Percentiles rank a stretch among this genome's conserved stretches.
Conservation (phyloP, 345 rosid species). For the Pistacia vera region DNA sequence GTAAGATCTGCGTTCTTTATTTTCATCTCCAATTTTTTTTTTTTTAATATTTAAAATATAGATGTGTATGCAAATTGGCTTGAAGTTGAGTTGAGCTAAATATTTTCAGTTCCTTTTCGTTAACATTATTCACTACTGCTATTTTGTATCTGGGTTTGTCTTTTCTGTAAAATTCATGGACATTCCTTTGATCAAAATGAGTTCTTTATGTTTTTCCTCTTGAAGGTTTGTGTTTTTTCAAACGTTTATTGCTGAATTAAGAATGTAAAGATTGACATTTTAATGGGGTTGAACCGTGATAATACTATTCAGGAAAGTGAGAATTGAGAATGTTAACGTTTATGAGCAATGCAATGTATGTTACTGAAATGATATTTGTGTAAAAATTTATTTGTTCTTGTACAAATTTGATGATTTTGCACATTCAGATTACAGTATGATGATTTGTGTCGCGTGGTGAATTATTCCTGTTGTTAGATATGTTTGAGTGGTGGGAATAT, state of each 20-base stretch:
- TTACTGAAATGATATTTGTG: not conserved
- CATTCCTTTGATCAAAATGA: not conserved
- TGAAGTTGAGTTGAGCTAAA: not conserved
- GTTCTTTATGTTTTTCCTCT: not conserved
- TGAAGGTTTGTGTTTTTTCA: not conserved
- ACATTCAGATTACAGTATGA: no score
- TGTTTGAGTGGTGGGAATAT: no score
- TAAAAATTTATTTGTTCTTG: no score
- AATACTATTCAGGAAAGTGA: no score
- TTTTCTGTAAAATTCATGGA: not conserved
- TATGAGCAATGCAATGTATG: not conserved
- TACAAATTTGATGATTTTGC: no score
- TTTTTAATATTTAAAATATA: no score
- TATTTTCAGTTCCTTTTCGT: not conserved
- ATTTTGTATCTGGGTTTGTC: not conserved
- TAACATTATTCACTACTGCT: not conserved
- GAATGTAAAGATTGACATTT: not conserved
- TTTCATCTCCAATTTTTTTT: not conserved
- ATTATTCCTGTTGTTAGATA: no score
- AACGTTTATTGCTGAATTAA: no score
- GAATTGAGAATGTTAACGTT: not conserved
- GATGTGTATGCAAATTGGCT: not conserved
- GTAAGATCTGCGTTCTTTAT: not conserved
- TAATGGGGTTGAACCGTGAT: no score
- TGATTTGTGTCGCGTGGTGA: no score